These are phyloP conservation scores for Edaphochlamys debaryana DNA, from an alignment of 139 green algal species.

Conservation along the genomic window DNA sequence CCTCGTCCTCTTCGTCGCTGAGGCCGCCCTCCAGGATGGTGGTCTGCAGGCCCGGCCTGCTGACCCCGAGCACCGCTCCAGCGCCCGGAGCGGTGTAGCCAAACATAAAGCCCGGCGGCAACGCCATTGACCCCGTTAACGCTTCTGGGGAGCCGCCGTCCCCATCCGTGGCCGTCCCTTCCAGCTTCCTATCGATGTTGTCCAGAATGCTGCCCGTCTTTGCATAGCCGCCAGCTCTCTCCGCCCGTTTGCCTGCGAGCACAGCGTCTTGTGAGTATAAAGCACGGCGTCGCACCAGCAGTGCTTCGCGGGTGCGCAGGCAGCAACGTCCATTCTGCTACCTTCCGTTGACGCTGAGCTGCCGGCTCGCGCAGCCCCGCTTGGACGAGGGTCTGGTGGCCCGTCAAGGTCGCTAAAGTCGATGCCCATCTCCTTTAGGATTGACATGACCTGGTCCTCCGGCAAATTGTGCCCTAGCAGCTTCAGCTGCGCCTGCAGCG, in stretches of 20 bases:
- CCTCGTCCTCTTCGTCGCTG: conserved; percentile 1
- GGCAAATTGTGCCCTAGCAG: conserved; percentile 55
- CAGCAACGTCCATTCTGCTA: too few species aligned
- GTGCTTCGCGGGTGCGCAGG: too few species aligned
- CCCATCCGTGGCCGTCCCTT: too few species aligned
- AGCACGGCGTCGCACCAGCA: too few species aligned
- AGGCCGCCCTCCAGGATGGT: background rate
- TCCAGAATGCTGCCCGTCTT: conserved; percentile 32
- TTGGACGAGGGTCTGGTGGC: background rate
- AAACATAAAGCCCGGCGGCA: background rate
- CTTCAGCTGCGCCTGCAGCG: conserved; percentile 51
- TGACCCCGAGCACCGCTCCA: too few species aligned
- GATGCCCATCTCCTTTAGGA: conserved; percentile 58
- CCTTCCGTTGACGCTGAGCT: too few species aligned
- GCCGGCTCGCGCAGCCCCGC: too few species aligned
- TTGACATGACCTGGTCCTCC: conserved; percentile 47
- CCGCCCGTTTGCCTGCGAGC: background rate
- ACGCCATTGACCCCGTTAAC: background rate
- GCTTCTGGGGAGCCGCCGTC: background rate
- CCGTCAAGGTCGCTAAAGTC: conserved; percentile 43
- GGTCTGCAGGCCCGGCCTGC: too few species aligned
- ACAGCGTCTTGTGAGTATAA: too few species aligned
- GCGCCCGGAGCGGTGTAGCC: too few species aligned
- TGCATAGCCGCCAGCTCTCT: background rate
- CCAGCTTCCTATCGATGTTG: too few species aligned